Evolutionary conservation across 2,329 filamentous ascomycete species (phyloP), one percentile per base, ranked within the genome.

Genomic region (Penicillium palitans): DNA sequence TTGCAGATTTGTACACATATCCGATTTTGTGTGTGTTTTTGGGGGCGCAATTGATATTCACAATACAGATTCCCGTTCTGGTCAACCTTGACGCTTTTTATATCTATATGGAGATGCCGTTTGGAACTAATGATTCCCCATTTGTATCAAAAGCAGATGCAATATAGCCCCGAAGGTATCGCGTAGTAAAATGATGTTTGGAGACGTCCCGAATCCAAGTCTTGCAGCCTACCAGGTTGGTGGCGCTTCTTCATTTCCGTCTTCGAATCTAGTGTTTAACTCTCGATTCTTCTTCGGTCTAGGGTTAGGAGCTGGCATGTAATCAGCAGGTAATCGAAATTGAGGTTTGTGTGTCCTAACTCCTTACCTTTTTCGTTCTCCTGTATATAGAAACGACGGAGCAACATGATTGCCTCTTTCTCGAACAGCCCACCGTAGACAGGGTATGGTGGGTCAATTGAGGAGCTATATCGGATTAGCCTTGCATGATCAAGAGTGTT

Each of bases 351-450:
- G 17, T 24, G 3, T 35, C 15, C 42, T 33, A 50, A 29, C n/a
- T 31, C 52, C 44, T 44, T 44, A 90, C 90, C 91, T 81, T 95
- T 90, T 63, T 90, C 91, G 76, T 99, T 99, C 76, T 99, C 93
- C 76, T 99, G 95, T 33, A 99, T 90, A 74, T 99, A 99, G 76
- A 99, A 99, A 59, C 93, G 87, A 63, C 96, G 84, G 65, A 99
- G 81, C 65, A 99, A 78, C 75, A 93, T 93, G 60, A 99, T 96
- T 5, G 95, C 93, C 71, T 98, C 93, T 70, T 96, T 90, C 47
- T 91, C 86, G 68, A 91, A 91, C 80, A 96, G 88, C 1, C 93
- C 93, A 40, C 93, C 91, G 72, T 92, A 88, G 57, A 91, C 91
- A 46, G 89, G 87, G 72, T 90, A 97, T 6, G 90, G 87, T 10